Evolutionary conservation across 306 rosid genomes (phyloP), one percentile per base, ranked within the genome.

Genomic region (Begonia peltatifolia): DNA sequence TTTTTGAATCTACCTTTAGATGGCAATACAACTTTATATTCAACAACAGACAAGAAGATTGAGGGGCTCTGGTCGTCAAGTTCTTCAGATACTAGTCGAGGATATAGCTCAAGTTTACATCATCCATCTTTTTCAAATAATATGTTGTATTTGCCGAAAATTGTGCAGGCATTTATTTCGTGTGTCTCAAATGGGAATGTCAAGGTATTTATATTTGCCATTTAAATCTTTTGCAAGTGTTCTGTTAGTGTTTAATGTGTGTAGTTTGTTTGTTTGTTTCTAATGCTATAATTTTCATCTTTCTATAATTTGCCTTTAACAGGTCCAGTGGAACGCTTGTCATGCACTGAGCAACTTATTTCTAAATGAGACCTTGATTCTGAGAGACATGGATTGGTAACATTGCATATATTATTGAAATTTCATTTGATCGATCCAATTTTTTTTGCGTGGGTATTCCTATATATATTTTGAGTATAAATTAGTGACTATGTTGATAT

Each of bases 321-420:
- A 90, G 97, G 94, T 90, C 51, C 99, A 84, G 65, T 90, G 99
- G 99, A 90, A 90, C 70, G 99, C 77, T 69, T 90, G 95, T 77
- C 95, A 90, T 80, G 95, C 97, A 38, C 57, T 90, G 67, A 82
- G 97, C 71, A 90, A 86, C 71, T 78, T 90, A 38, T 90, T 90
- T 79, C 73, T 83, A 64, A 90, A 90, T 25, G 88, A 86, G 71
- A 78, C 95, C 20, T 69, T 90, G 71, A 78, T 83, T 64, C 69
- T 86, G 63, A 90, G 66, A 61, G 82, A 83, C 61, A 80, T 83
- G 94, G 82, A 80, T 56, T 85, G 97, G 97, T 90, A 85, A 3
- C 38, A 3, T 30, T 30, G 38, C 38, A 5, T 30, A 30, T 30
- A 30, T 7, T 30, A 30, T 30, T 30, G 38, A 6, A 30, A 3